Evolutionary conservation across 371 early-diverging fungal species (phyloP), one percentile per base, ranked within the genome.

Genomic region (Encephalitozoon intestinalis): DNA sequence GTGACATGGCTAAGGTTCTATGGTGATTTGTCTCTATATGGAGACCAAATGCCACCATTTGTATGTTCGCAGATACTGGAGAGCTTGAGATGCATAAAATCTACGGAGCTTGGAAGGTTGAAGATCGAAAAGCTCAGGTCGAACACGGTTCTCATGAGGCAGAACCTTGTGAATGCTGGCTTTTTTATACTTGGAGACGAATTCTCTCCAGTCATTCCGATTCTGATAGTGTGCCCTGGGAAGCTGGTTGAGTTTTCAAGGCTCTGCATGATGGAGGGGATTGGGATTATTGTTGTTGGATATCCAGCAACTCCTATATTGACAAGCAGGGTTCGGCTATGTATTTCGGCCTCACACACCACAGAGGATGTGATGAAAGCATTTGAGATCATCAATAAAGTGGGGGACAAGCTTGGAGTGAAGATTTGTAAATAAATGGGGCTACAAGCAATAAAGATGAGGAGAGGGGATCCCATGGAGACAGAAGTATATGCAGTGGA

Each of bases 281-380:
- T 99, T 74, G 97, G 96, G 6, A 92, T 95, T 21, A 96, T 96
- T 4, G 95, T 97, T 0, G 98, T 97, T 4, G 94, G 94, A 18
- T 95, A 94, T 86, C 98, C 98, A 0, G 94, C 94, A 1, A 94
- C 95, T 0, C 92, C 96, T n/a, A 92, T 97, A 67, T 92, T 97
- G 54, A 90, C 92, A 18, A 90, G 92, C 4, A 88, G 99, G 51
- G 95, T 93, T 37, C 87, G 98, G 50, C 92, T 99, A 88, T 99
- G 99, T 85, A 82, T 97, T 41, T 91, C 92, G 15, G 91, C 95
- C 4, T 88, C 94, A 8, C 97, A 97, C 83, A 93, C 92, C 18
- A 89, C 88, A 79, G 92, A 93, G 83, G 99, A 99, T 83, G 82
- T 99, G n/a, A 90, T 86, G 67, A 82, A 68, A 53, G 88, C 87